Evolutionary conservation across 257 asterid genomes (phyloP).

Genomic region (Jacaranda mimosifolia): DNA sequence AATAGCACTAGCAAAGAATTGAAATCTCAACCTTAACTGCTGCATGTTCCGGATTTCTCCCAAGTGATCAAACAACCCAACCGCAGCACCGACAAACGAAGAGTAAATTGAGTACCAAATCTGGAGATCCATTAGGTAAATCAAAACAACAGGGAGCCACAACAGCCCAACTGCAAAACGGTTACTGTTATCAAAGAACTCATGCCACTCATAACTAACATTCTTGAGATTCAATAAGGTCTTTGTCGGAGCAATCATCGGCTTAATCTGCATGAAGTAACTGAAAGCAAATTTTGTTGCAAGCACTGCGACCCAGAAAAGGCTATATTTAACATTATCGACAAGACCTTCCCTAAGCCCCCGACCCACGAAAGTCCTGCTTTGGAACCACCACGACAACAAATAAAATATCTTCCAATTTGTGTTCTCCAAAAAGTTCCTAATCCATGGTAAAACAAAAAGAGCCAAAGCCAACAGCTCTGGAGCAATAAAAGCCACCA

Average conservation of each 20-base stretch:
- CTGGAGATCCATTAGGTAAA: conserved; percentile 94
- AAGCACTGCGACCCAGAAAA: conserved; percentile 89
- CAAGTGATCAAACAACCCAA: conserved; percentile 95
- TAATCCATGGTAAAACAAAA: conserved; percentile 87
- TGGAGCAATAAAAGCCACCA: conserved; percentile 77
- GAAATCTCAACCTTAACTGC: conserved; percentile 94
- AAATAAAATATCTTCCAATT: conserved; percentile 89
- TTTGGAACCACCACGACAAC: conserved; percentile 98
- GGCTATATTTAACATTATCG: conserved; percentile 82
- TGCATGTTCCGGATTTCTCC: conserved; percentile 98
- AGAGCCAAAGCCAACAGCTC: conserved; percentile 82
- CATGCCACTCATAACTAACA: conserved; percentile 83
- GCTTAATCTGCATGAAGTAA: conserved; percentile 96
- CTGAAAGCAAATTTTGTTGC: conserved; percentile 87
- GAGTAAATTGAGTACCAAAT: conserved; percentile 98
- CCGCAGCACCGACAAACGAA: conserved; percentile 85
- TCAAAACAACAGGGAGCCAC: conserved; percentile 95
- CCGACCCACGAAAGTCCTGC: conserved; percentile 92
- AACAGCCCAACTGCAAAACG: conserved; percentile 87
- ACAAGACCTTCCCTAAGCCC: conserved; percentile 97
- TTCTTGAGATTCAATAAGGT: conserved; percentile 58
- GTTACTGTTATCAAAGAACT: conserved; percentile 76
- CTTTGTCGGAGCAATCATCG: conserved; percentile 90
- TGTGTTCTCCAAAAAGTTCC: conserved; percentile 88
- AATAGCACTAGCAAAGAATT: conserved; percentile 97